Base-by-base conservation (phyloP, 2,329 filamentous ascomycete species). In the Monilinia aucupariae region DNA sequence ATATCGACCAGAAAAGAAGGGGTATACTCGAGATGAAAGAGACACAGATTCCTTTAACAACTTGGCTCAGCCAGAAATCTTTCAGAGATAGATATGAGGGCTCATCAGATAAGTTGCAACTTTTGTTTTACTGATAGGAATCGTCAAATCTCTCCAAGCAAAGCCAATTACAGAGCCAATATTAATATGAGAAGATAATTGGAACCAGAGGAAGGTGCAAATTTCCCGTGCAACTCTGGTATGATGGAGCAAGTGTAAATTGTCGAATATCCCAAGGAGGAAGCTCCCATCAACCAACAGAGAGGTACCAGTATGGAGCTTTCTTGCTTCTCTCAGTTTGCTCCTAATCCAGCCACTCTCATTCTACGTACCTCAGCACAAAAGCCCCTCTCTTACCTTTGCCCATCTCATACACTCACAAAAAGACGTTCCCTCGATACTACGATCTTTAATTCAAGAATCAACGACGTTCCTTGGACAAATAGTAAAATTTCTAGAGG, bases 21-120 rank as follows among this genome's bases (percentile, higher is more conserved):
- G 91, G 92, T 0, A 85, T 99, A 67, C 85, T 96, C 75, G 94
- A 97, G 73, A 97, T 97, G 91, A 91, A 90, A 75, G 94, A 99
- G 65, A 91, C 91, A 0, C 88, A 92, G 78, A 81, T 92, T 71
- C 90, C 91, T 8, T 81, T 97, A 54, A 83, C 91, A 52, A 83
- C 85, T 65, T 85, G 96, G 73, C 78, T 99, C 58, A 83, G 87
- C 41, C 81, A 85, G 62, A 78, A 84, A 20, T 86, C 90, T 70
- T 82, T 97, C 69, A 88, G 86, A 74, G 85, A 85, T 58, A 81
- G 86, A 66, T 96, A 91, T 71, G 79, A 76, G 39, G 73, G 72
- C 30, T 81, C 81, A 60, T 78, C 82, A 64, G 81, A 85, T 70
- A 73, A 89, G n/a, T 43, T 63, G 70, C 81, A 81, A 54, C 72